Percentiles rank a stretch among this genome's conserved stretches.
phyloP scores from a whole-genome alignment of 495 filamentous ascomycete genomes.

The Aspergillus asperescens region DNA sequence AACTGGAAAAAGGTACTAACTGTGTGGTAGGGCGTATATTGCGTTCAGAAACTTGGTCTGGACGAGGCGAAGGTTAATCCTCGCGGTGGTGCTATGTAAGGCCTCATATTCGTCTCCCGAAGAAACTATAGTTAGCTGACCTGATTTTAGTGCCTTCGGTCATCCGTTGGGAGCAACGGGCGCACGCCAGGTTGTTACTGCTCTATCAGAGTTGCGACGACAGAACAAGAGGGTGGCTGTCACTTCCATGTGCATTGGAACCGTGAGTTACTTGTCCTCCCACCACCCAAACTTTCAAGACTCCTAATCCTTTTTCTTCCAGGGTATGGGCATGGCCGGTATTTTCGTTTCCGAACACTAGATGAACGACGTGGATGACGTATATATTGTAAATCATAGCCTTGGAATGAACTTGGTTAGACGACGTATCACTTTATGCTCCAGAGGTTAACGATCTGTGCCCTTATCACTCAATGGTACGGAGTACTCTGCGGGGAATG shows the following conservation, averaged over 20 bases:
- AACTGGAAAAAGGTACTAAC: conserved; percentile 8
- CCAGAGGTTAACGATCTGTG: too few species aligned
- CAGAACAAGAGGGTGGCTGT: conserved; percentile 74
- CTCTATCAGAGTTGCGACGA: conserved; percentile 68
- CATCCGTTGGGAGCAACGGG: conserved; percentile 80
- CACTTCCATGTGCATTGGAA: conserved; percentile 84
- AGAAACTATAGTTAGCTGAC: conserved; percentile 7
- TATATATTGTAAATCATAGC: conserved; percentile 1
- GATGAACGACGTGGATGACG: not conserved
- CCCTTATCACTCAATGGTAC: too few species aligned
- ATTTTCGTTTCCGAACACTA: conserved; percentile 51
- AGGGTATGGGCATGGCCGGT: conserved; percentile 54
- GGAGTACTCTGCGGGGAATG: too few species aligned
- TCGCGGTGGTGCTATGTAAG: conserved; percentile 68
- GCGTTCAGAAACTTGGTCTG: conserved; percentile 67
- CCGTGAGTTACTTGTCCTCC: conserved; percentile 41
- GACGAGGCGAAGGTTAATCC: conserved; percentile 86
- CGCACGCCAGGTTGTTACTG: conserved; percentile 77
- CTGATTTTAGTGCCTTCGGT: conserved; percentile 57
- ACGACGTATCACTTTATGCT: not conserved
- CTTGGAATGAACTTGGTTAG: too few species aligned
- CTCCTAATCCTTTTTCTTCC: not conserved
- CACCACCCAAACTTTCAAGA: not conserved
- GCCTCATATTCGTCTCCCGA: not conserved
- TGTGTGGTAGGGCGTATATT: conserved; percentile 63